These are phyloP conservation scores for Arachis stenosperma DNA, from an alignment of 306 rosid species.

Conservation along the genomic window DNA sequence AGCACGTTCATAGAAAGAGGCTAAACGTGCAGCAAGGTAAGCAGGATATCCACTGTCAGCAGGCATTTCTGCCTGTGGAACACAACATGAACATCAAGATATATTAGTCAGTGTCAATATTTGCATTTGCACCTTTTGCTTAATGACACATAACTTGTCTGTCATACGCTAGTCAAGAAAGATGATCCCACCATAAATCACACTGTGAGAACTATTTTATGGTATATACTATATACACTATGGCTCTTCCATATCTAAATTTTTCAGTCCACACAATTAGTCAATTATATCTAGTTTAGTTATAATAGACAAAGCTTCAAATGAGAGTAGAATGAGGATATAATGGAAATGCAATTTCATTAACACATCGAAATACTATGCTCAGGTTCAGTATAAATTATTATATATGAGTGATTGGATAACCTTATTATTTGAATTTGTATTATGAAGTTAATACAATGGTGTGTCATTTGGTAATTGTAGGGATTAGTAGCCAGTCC, in stretches of 20 bases:
- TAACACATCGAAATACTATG: no score
- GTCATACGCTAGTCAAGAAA: conserved; percentile 15
- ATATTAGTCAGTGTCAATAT: conserved; percentile 27
- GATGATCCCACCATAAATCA: conserved; percentile 20
- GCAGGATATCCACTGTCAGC: conserved; percentile 99
- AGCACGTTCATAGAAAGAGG: conserved; percentile 99
- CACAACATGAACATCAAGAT: conserved; percentile 29
- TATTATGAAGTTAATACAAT: neutral
- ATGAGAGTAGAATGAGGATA: no score
- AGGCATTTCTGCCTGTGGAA: conserved; percentile 98
- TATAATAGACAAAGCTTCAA: no score
- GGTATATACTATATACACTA: no score
- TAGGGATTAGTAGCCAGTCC: conserved; percentile 44
- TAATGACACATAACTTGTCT: conserved; percentile 11
- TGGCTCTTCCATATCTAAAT: no score
- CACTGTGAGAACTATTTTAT: no score
- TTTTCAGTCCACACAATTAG: no score
- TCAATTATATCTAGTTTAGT: no score
- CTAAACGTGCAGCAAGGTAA: conserved; percentile 97
- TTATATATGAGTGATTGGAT: no score
- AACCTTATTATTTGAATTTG: no score
- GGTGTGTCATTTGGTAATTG: neutral
- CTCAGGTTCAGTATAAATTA: no score
- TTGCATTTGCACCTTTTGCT: conserved; percentile 11
- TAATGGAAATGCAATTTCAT: no score